A percentile compares a stretch with the other conserved stretches of the same genome.
Evolutionary conservation across 768 basidiomycete genomes (phyloP).

Genomic region (Pleurotus ostreatus): DNA sequence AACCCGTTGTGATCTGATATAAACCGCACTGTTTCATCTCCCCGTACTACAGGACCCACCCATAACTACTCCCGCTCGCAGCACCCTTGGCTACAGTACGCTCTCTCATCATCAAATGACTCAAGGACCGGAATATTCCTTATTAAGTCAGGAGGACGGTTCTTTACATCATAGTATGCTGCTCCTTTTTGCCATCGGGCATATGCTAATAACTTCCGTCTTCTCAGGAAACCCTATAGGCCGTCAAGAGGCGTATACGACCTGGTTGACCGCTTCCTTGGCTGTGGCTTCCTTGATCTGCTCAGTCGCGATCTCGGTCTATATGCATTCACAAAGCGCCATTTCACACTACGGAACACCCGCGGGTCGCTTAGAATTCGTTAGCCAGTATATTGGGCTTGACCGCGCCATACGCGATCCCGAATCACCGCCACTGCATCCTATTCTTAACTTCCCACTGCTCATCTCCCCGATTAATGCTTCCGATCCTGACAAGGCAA

Average conservation of each 20-base stretch:
- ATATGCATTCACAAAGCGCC: neutral
- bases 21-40: too few species aligned
- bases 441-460: neutral
- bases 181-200: neutral
- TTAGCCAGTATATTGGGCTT: slow-evolving; percentile 6
- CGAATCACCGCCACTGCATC: neutral
- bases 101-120: slow-evolving; percentile 1
- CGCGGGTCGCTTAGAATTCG: neutral
- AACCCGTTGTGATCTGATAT: too few species aligned
- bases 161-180: neutral
- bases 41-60: too few species aligned
- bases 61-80: too few species aligned
- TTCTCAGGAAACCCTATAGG: neutral
- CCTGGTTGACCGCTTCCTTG: neutral
- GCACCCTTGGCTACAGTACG: too few species aligned
- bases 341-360: neutral
- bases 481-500: slow-evolving; percentile 1
- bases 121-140: neutral
- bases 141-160: neutral
- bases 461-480: slow-evolving; percentile 3
- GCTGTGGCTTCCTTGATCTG: neutral
- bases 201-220: neutral
- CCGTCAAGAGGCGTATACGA: neutral
- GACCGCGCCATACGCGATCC: neutral
- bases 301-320: neutral